These are phyloP conservation scores for Nakaseomyces glabratus DNA, from an alignment of 1,139 yeast genomes.

Conservation along the genomic window DNA sequence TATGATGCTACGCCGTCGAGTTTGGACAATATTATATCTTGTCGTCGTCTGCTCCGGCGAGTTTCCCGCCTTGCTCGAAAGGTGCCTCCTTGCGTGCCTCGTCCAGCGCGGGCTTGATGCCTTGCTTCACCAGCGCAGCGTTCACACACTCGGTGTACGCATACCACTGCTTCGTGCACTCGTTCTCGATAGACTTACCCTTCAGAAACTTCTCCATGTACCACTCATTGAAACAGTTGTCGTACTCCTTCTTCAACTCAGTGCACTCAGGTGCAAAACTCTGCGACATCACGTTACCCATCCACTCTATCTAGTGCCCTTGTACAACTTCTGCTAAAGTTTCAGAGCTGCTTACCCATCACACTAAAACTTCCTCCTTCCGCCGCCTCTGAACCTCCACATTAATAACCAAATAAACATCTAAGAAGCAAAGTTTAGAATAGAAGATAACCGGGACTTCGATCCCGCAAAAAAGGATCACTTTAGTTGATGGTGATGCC, in stretches of 20 bases:
- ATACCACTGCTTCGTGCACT: slow-evolving; percentile 85
- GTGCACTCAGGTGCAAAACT: slow-evolving; percentile 98
- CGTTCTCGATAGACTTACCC: slow-evolving; percentile 52
- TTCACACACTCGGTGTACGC: slow-evolving; percentile 81
- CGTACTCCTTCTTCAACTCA: slow-evolving; percentile 72
- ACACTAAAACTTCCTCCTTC: too few species aligned
- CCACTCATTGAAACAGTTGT: slow-evolving; percentile 90
- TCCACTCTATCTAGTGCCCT: too few species aligned
- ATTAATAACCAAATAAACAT: too few species aligned
- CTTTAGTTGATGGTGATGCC: too few species aligned
- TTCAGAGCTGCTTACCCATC: too few species aligned
- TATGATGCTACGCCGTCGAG: too few species aligned
- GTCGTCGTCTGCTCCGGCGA: slow-evolving; percentile 2
- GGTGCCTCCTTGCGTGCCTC: slow-evolving; percentile 92
- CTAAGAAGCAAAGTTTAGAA: not conserved
- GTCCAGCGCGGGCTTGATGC: slow-evolving; percentile 60
- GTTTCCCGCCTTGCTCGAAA: slow-evolving; percentile 54
- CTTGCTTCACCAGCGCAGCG: slow-evolving; percentile 34
- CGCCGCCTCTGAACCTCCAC: too few species aligned
- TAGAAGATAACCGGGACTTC: too few species aligned
- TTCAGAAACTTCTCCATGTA: slow-evolving; percentile 64
- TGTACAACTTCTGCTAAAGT: too few species aligned
- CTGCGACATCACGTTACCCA: slow-evolving; percentile 79
- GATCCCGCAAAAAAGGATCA: too few species aligned
- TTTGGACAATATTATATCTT: too few species aligned